Base-by-base conservation (phyloP, 768 basidiomycete species). In the Kwoniella heveanensis region DNA sequence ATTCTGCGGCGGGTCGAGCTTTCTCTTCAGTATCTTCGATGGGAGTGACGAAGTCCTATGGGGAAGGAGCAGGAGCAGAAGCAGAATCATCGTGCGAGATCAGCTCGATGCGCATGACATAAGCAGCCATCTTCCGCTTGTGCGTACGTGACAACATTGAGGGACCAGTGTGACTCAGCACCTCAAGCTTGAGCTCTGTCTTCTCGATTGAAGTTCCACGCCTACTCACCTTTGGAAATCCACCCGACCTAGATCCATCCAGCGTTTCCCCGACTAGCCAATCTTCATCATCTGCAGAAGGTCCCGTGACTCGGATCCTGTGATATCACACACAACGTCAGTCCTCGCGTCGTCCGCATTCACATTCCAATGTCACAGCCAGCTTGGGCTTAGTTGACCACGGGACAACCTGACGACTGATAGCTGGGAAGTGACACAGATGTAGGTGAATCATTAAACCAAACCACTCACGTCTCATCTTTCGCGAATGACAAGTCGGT, bases 401-500 rank as follows among this genome's bases (percentile, higher is more conserved):
- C n/a, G n/a, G n/a, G n/a, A n/a, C n/a, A n/a, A n/a, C n/a, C n/a
- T n/a, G n/a, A n/a, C n/a, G n/a, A n/a, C n/a, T n/a, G n/a, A n/a
- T n/a, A n/a, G n/a, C n/a, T n/a, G n/a, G n/a, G n/a, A n/a, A n/a
- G n/a, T n/a, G n/a, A n/a, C n/a, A n/a, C n/a, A n/a, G n/a, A n/a
- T n/a, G n/a, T n/a, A n/a, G n/a, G 13, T 32, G 7, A 13, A 32
- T 32, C 7, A 32, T 32, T 32, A 32, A 6, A 5, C 32, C 7
- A 32, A 13, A 32, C 13, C 32, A 32, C 74, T 73, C 65, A 79
- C 78, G 74, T 77, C 52, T 77, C 78, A 54, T 69, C 78, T 54
- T 79, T 79, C 58, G 69, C 73, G 58, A 79, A 79, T 19, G 77
- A 78, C 3, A 79, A 68, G 58, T 79, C 78, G 0, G 78, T 79